Evolutionary conservation across 106 monocot species (phyloP).

Genomic region (Dendrobium catenatum): DNA sequence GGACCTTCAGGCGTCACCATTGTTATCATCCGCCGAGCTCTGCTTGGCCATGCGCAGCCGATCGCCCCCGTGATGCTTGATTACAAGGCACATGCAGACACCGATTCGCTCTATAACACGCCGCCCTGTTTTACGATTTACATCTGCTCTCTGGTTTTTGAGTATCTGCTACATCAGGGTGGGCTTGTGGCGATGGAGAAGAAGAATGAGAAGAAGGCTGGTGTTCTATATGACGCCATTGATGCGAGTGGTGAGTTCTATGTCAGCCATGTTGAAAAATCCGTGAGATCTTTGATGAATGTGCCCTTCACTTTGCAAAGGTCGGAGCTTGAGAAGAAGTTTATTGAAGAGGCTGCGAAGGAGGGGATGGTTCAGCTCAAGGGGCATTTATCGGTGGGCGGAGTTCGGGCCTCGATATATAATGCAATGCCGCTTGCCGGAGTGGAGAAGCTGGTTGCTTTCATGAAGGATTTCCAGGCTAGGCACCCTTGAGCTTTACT

Average conservation of each 20-base stretch:
- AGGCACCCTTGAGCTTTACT: slow-evolving; percentile 33
- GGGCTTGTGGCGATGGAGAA: slow-evolving; percentile 72
- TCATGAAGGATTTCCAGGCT: slow-evolving; percentile 98
- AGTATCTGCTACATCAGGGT: slow-evolving; percentile 69
- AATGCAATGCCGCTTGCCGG: slow-evolving; percentile 93
- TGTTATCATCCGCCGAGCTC: slow-evolving; percentile 66
- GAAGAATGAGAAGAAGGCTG: slow-evolving; percentile 73
- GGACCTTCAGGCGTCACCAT: slow-evolving; percentile 92
- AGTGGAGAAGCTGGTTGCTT: slow-evolving; percentile 86
- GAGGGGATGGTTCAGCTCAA: slow-evolving; percentile 97
- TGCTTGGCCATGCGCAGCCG: slow-evolving; percentile 64
- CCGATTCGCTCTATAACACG: slow-evolving; percentile 80
- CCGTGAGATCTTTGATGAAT: slow-evolving; percentile 88
- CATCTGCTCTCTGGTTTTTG: slow-evolving; percentile 84
- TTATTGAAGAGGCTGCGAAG: slow-evolving; percentile 77
- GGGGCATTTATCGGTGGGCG: slow-evolving; percentile 92
- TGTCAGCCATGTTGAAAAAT: slow-evolving; percentile 76
- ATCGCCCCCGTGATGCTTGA: slow-evolving; percentile 97
- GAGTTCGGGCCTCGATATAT: slow-evolving; percentile 89
- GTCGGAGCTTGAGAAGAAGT: slow-evolving; percentile 88
- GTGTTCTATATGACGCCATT: slow-evolving; percentile 73
- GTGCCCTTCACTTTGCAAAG: slow-evolving; percentile 78
- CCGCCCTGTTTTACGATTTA: slow-evolving; percentile 91
- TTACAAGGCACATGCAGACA: slow-evolving; percentile 83
- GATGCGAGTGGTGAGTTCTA: slow-evolving; percentile 80